Percentiles rank a stretch among this genome's conserved stretches.
Evolutionary conservation across 129 eudicot genomes (phyloP).

Genomic region (Artemisia tridentata): DNA sequence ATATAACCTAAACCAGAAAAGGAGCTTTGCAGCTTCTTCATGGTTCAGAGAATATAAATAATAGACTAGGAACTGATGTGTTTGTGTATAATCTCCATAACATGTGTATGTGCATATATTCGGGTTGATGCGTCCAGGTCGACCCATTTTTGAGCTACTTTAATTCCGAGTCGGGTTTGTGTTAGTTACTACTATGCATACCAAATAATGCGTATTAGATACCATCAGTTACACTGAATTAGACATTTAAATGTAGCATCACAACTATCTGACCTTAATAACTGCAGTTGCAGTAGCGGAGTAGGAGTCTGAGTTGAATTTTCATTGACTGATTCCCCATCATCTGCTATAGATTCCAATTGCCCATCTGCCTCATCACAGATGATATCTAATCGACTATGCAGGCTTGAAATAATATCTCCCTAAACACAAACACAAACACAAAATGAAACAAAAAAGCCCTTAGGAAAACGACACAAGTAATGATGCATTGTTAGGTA

Average conservation of each 20-base stretch:
- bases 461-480: not conserved
- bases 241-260: slow-evolving; percentile 2
- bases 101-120: not conserved
- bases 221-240: not conserved
- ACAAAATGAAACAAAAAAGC: not conserved
- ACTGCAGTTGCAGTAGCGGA: slow-evolving; percentile 47
- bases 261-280: slow-evolving; percentile 49
- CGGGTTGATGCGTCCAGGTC: not conserved
- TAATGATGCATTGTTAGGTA: not conserved
- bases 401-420: slow-evolving; percentile 71
- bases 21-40: not conserved
- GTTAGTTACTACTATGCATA: too few relatives aligned
- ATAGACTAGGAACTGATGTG: not conserved
- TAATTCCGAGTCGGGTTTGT: too few relatives aligned
- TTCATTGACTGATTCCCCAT: slow-evolving; percentile 33
- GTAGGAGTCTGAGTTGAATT: slow-evolving; percentile 31
- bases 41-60: not conserved
- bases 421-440: slow-evolving; percentile 49
- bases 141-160: too few relatives aligned
- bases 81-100: not conserved
- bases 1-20: not conserved
- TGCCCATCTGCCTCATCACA: slow-evolving; percentile 80
- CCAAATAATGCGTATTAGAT: not conserved
- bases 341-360: slow-evolving; percentile 34
- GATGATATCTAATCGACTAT: slow-evolving; percentile 74